These are phyloP conservation scores for Psidium guajava DNA, from an alignment of 345 rosid genomes.

Conservation along the genomic window DNA sequence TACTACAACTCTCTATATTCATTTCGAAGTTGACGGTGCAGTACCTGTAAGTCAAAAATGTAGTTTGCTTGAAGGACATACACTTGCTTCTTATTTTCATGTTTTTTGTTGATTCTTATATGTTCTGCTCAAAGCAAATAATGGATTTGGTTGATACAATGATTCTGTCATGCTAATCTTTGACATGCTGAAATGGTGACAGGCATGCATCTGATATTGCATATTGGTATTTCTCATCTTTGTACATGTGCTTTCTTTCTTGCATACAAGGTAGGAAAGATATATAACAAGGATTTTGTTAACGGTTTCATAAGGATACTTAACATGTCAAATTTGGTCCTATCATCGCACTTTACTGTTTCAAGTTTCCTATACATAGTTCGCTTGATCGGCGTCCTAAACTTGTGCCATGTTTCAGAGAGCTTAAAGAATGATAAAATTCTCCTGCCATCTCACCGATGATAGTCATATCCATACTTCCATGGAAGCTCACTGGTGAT, in stretches of 20 bases:
- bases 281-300: background rate
- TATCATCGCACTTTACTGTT: background rate
- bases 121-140: background rate
- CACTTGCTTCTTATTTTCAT: background rate
- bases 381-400: background rate
- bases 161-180: background rate
- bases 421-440: too few relatives aligned
- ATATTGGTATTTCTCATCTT: background rate
- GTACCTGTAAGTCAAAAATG: background rate
- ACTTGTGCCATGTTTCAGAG: too few relatives aligned
- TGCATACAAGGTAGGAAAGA: background rate
- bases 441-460: background rate
- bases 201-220: background rate
- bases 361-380: background rate
- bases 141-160: background rate
- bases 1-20: background rate
- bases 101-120: background rate
- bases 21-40: background rate
- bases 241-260: background rate
- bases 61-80: background rate
- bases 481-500: background rate
- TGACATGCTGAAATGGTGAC: background rate
- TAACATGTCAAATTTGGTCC: too few relatives aligned
- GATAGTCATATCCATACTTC: background rate
- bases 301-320: background rate